phyloP scores from a whole-genome alignment of 306 rosid species.

The Sesbania bispinosa region DNA sequence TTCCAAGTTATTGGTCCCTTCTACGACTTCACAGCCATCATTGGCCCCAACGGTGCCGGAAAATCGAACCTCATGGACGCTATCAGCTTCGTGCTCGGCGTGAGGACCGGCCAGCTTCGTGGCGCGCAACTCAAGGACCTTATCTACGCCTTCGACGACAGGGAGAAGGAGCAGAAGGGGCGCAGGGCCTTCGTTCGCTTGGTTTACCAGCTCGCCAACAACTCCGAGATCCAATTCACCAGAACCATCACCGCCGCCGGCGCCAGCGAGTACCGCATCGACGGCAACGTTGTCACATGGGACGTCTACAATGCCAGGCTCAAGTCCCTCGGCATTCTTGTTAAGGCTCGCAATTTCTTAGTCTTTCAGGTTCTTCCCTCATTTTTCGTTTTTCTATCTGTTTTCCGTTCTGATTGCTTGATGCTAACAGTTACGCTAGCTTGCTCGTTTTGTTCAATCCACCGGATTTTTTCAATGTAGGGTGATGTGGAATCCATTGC shows the following conservation, averaged over 20 bases:
- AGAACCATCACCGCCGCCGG: constrained; percentile 76
- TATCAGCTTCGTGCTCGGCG: constrained; percentile 96
- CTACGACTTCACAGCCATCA: constrained; percentile 89
- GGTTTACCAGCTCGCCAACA: constrained; percentile 71
- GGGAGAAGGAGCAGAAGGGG: constrained; percentile 87
- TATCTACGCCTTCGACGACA: constrained; percentile 87
- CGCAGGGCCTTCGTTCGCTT: constrained; percentile 79
- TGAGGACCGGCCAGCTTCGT: constrained; percentile 93
- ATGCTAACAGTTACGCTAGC: background rate
- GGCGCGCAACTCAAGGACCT: constrained; percentile 94
- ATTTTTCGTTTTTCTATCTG: background rate
- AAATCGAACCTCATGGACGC: constrained; percentile 99
- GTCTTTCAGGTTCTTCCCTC: constrained; percentile 75
- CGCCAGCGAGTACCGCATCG: constrained; percentile 85
- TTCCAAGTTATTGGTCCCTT: constrained; percentile 84
- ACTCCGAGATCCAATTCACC: constrained; percentile 74
- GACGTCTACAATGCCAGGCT: constrained; percentile 67
- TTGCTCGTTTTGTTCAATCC: background rate
- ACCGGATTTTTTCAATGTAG: constrained; percentile 37
- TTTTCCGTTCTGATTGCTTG: background rate
- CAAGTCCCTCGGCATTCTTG: constrained; percentile 91
- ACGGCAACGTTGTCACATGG: constrained; percentile 62
- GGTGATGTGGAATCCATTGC: constrained; percentile 99
- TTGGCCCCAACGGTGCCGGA: constrained; percentile 97
- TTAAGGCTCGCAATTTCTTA: constrained; percentile 95